These are phyloP conservation scores for Pseudopithomyces chartarum DNA, from an alignment of 2,329 filamentous ascomycete species.

Conservation along the genomic window DNA sequence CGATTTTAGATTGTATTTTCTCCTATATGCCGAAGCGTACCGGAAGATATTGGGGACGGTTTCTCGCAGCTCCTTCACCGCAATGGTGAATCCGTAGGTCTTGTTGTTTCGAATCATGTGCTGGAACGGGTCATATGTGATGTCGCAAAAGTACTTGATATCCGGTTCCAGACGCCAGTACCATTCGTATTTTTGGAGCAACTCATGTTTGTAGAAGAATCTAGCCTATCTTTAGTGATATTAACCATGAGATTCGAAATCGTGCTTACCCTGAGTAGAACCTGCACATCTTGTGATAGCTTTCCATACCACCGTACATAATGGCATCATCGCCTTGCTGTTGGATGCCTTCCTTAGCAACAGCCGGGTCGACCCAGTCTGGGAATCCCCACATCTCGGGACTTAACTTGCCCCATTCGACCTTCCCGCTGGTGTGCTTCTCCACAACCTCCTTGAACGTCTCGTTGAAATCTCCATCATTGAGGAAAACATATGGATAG, in stretches of 20 bases:
- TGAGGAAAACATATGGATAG: slow-evolving; percentile 98
- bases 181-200: slow-evolving; percentile 97
- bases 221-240: slow-evolving; percentile 48
- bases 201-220: slow-evolving; percentile 96
- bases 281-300: slow-evolving; percentile 98
- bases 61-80: slow-evolving; percentile 95
- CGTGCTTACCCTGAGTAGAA: slow-evolving; percentile 90
- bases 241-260: neutral
- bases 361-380: slow-evolving; percentile 92
- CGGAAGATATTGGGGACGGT: slow-evolving; percentile 99
- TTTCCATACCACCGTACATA: slow-evolving; percentile 99
- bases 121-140: slow-evolving; percentile 97
- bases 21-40: slow-evolving; percentile 97
- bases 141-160: slow-evolving; percentile 99
- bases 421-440: slow-evolving; percentile 85
- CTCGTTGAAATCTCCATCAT: slow-evolving; percentile 95
- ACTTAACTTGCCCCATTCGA: slow-evolving; percentile 95
- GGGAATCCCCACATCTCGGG: slow-evolving; percentile 94
- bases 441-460: slow-evolving; percentile 85
- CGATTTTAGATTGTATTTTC: slow-evolving; percentile 85
- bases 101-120: slow-evolving; percentile 95
- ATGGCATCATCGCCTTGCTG: slow-evolving; percentile 97
- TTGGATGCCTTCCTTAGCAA: slow-evolving; percentile 92
- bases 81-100: slow-evolving; percentile 98
- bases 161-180: slow-evolving; percentile 99